Evolutionary conservation across 306 rosid genomes (phyloP), one percentile per base, ranked within the genome.

Genomic region (Sicyos baderoa): DNA sequence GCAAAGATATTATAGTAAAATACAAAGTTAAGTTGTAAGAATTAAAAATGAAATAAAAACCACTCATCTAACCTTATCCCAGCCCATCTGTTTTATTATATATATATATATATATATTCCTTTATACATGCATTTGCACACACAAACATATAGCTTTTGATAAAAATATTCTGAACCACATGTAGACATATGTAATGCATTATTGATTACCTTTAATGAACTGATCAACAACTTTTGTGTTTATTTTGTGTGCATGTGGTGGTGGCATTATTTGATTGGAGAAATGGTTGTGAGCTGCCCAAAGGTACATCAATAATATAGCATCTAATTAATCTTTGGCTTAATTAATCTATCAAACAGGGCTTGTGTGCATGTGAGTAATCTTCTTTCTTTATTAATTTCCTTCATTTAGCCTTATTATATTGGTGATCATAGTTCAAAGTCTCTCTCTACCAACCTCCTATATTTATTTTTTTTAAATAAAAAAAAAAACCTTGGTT

Each of bases 191-290:
- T n/a, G 17, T 62, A 9, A 37, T 25, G 29, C 29, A 62, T 37
- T 1, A 62, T 40, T 62, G 48, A 17, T 17, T 37, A 8, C 27
- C 68, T 57, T 62, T 3, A 62, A 62, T 62, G 51, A 62, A 40
- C 16, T 7, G 9, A 61, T n/a, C n/a, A n/a, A 16, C 25, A 11
- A n/a, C 17, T 61, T 12, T 23, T 13, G 11, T 27, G 5, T 14
- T 27, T 25, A 5, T 25, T 42, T 42, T 59, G 18, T 13, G 18
- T 13, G 14, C 16, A 23, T 58, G 64, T 63, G 52, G 17, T 37
- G 51, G 32, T 63, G 53, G 16, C 65, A 59, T 59, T 63, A 21
- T 63, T 19, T 63, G 70, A 63, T 63, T 63, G 70, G 70, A 63
- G 0, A 11, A 63, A 4, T 61, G 49, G 49, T 9, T 61, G 47